Evolutionary conservation across 2,329 filamentous ascomycete species (phyloP).

Genomic region (Orbilia brochopaga): DNA sequence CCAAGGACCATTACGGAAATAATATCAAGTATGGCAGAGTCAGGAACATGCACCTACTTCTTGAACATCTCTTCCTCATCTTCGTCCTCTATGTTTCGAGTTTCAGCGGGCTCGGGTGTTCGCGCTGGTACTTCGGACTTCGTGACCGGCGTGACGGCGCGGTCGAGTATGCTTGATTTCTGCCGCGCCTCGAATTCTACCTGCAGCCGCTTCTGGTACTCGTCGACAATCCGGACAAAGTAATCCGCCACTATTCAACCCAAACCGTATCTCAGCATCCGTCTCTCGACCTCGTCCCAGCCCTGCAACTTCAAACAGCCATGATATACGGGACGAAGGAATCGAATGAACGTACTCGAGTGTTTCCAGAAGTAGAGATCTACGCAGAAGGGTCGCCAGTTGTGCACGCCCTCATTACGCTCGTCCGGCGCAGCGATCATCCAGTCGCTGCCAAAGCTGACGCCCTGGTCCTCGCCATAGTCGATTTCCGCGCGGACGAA

Average conservation of each 20-base stretch:
- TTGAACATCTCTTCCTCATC: conserved; percentile 44
- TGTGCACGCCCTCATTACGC: conserved; percentile 38
- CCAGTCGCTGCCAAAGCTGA: conserved; percentile 43
- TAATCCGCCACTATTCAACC: conserved; percentile 38
- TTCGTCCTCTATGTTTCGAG: conserved; percentile 24
- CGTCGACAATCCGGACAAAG: conserved; percentile 41
- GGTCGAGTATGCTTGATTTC: conserved; percentile 17
- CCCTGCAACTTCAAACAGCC: no score
- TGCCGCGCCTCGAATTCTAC: conserved; percentile 19
- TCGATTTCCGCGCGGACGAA: conserved; percentile 49
- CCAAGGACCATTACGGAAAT: neutral
- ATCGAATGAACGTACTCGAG: conserved; percentile 30
- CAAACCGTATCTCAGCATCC: neutral
- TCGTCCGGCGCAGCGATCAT: conserved; percentile 44
- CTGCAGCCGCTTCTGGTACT: conserved; percentile 42
- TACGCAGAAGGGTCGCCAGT: conserved; percentile 47
- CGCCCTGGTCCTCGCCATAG: conserved; percentile 39
- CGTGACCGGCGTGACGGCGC: conserved; percentile 3
- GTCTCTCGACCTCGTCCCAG: no score
- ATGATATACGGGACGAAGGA: no score
- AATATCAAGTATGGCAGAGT: neutral
- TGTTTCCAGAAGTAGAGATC: conserved; percentile 50
- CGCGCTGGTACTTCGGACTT: neutral
- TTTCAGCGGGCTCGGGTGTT: conserved; percentile 31
- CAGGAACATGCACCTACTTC: conserved; percentile 14